phyloP scores from a whole-genome alignment of 148 eudicot species.

The Mesembryanthemum crystallinum region DNA sequence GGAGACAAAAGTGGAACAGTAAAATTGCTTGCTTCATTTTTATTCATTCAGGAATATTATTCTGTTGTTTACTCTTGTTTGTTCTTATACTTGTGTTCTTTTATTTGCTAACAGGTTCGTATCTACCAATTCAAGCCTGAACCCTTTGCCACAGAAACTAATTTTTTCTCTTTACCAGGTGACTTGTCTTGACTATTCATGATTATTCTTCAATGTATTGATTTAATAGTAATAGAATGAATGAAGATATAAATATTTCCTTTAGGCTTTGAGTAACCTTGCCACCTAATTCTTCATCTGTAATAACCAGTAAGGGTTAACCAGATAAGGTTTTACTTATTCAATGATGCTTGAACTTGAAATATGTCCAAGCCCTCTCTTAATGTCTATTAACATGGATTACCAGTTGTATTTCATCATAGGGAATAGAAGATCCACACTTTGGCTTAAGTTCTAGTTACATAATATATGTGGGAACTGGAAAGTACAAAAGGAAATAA shows the following conservation, averaged over 20 bases:
- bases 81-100: background rate
- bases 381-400: background rate
- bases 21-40: conserved; percentile 11
- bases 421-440: background rate
- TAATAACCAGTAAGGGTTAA: background rate
- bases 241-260: background rate
- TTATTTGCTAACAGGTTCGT: conserved; percentile 52
- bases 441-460: background rate
- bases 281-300: background rate
- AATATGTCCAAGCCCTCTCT: no score
- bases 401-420: background rate
- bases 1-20: conserved; percentile 96
- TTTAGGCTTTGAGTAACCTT: background rate
- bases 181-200: conserved; percentile 11
- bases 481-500: background rate
- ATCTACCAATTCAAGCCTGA: conserved; percentile 72
- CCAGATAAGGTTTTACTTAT: background rate
- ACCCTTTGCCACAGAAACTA: conserved; percentile 49
- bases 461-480: background rate
- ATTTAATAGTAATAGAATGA: background rate
- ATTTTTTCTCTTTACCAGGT: conserved; percentile 64
- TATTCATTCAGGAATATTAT: background rate
- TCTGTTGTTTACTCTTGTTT: background rate
- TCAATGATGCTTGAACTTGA: background rate
- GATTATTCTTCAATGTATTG: background rate